phyloP scores from a whole-genome alignment of 108 stramenopile species.

The Fistulifera solaris region DNA sequence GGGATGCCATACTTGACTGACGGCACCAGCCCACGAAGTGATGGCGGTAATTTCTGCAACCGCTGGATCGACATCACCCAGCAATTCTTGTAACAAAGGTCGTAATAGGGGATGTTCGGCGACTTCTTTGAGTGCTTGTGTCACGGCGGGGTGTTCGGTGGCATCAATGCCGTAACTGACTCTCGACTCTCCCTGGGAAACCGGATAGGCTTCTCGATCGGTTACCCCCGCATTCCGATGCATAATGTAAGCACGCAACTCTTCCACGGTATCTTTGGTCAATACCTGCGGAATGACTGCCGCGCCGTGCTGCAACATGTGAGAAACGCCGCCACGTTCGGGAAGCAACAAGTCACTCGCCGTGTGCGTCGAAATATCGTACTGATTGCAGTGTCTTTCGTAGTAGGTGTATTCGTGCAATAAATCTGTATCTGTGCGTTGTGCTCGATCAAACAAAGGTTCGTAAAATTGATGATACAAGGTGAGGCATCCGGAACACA shows the following conservation, averaged over 20 bases:
- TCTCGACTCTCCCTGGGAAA: slow-evolving; percentile 28
- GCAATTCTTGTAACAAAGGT: slow-evolving; percentile 16
- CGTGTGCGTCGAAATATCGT: slow-evolving; percentile 24
- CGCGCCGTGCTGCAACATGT: slow-evolving; percentile 28
- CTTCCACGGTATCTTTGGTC: slow-evolving; percentile 9
- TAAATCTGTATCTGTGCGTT: slow-evolving; percentile 32
- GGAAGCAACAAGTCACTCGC: background rate
- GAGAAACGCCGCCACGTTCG: slow-evolving; percentile 15
- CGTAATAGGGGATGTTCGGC: slow-evolving; percentile 22
- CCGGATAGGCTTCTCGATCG: slow-evolving; percentile 28
- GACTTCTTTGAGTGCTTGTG: slow-evolving; percentile 31
- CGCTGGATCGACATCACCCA: slow-evolving; percentile 41
- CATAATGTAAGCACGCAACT: slow-evolving; percentile 28
- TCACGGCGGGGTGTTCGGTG: slow-evolving; percentile 38
- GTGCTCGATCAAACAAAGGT: slow-evolving; percentile 21
- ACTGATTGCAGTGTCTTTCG: slow-evolving; percentile 23
- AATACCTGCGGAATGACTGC: slow-evolving; percentile 27
- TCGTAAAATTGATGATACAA: no score
- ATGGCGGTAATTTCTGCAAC: slow-evolving; percentile 53
- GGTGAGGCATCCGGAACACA: no score
- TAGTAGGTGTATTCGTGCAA: slow-evolving; percentile 47
- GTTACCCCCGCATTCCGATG: slow-evolving; percentile 27
- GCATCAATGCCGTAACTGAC: slow-evolving; percentile 45
- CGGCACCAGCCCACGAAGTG: slow-evolving; percentile 27
- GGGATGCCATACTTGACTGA: slow-evolving; percentile 38